Percentiles rank a stretch among this genome's conserved stretches.
Conservation (phyloP, 139 green algal genomes). For the Chlamydomonas applanata region DNA sequence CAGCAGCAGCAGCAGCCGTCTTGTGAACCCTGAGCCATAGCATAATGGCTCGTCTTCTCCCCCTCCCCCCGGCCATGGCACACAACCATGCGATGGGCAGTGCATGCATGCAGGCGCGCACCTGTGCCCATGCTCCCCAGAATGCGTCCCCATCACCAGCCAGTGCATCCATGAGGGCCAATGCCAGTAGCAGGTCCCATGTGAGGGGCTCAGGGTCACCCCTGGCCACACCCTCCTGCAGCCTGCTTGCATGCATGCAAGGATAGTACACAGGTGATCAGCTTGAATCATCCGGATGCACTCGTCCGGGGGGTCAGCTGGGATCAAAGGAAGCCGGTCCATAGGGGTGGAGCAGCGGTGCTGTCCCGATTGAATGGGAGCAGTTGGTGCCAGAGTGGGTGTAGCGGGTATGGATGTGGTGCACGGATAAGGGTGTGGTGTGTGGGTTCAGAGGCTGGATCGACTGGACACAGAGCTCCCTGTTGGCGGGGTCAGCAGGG, state of each 20-base stretch:
- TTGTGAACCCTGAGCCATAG: no score
- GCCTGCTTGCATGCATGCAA: slow-evolving; percentile 7
- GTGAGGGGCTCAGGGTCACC: slow-evolving; percentile 31
- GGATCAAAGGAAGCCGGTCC: slow-evolving; percentile 6
- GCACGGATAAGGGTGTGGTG: not conserved
- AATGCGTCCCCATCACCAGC: slow-evolving; percentile 32
- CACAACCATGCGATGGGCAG: no score
- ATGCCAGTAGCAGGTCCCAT: slow-evolving; percentile 64
- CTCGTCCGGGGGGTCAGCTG: not conserved
- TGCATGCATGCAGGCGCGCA: no score
- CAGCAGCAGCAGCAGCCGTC: no score
- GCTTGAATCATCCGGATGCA: not conserved
- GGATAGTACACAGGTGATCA: not conserved
- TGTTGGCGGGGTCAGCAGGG: no score
- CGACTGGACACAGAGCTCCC: no score
- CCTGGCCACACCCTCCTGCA: slow-evolving; percentile 13
- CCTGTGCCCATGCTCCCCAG: slow-evolving; percentile 8
- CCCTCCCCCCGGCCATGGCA: no score
- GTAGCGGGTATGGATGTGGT: not conserved
- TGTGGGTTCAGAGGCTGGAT: no score
- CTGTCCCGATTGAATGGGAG: no score
- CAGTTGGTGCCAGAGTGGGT: not conserved
- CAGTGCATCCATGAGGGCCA: slow-evolving; percentile 61
- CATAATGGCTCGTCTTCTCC: no score
- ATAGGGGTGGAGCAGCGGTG: not conserved